Percentiles rank a stretch among this genome's conserved stretches.
phyloP scores from a whole-genome alignment of 805 yeast genomes.

The Candida xyloterini region DNA sequence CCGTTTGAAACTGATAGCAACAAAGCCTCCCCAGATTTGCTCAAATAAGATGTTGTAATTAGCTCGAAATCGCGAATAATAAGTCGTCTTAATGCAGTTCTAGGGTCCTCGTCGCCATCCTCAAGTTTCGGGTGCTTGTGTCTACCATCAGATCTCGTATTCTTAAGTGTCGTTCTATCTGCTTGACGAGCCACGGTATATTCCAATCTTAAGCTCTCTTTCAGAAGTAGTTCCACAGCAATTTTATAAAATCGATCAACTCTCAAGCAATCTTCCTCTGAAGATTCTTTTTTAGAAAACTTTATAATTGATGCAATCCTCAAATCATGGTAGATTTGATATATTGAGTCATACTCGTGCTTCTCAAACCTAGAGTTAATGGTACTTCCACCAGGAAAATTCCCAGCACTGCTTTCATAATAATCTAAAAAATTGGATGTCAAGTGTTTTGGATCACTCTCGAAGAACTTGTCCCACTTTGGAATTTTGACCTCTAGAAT shows the following conservation, averaged over 20 bases:
- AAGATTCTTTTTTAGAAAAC: slow-evolving; percentile 46
- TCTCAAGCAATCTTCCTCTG: slow-evolving; percentile 45
- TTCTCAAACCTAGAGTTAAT: slow-evolving; percentile 35
- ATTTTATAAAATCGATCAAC: slow-evolving; percentile 64
- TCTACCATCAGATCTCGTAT: slow-evolving; percentile 1
- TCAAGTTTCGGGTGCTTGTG: slow-evolving; percentile 6
- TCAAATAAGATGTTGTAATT: slow-evolving; percentile 50
- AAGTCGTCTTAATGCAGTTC: slow-evolving; percentile 35
- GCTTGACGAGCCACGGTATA: slow-evolving; percentile 18
- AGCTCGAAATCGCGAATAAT: slow-evolving; percentile 58
- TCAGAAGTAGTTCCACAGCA: slow-evolving; percentile 57
- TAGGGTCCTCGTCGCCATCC: slow-evolving; percentile 15
- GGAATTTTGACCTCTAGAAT: slow-evolving; percentile 37
- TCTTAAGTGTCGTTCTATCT: slow-evolving; percentile 1
- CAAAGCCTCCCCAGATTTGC: slow-evolving; percentile 63
- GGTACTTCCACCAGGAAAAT: slow-evolving; percentile 37
- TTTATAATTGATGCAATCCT: slow-evolving; percentile 51
- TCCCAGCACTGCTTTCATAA: slow-evolving; percentile 29
- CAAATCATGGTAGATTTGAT: slow-evolving; percentile 64
- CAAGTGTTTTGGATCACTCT: slow-evolving; percentile 42
- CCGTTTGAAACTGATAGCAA: slow-evolving; percentile 58
- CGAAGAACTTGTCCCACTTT: slow-evolving; percentile 38
- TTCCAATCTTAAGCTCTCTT: slow-evolving; percentile 54
- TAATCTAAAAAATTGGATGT: slow-evolving; percentile 40
- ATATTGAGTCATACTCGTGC: slow-evolving; percentile 45